phyloP scores from a whole-genome alignment of 345 rosid genomes.

The Capsella bursapastoris region DNA sequence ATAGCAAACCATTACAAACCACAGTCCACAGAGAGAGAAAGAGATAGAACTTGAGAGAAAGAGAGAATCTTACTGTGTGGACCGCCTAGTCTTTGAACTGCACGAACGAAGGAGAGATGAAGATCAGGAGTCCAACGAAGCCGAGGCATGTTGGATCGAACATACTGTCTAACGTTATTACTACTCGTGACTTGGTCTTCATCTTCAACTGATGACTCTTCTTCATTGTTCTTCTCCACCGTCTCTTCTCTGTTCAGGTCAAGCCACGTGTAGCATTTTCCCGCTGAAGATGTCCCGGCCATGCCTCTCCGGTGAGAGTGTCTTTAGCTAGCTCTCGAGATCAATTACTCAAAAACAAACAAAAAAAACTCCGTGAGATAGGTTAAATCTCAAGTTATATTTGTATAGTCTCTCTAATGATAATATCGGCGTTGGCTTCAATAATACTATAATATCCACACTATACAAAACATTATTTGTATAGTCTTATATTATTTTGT shows the following conservation, averaged over 20 bases:
- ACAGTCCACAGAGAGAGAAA: neutral
- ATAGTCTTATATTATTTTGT: slow-evolving; percentile 25
- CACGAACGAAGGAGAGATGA: slow-evolving; percentile 74
- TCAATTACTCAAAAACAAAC: slow-evolving; percentile 17
- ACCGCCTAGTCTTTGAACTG: slow-evolving; percentile 89
- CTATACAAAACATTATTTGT: slow-evolving; percentile 18
- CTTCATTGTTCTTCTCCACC: slow-evolving; percentile 33
- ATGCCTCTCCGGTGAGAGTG: slow-evolving; percentile 21
- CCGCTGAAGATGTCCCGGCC: slow-evolving; percentile 40
- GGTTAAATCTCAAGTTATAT: slow-evolving; percentile 16
- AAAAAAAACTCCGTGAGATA: slow-evolving; percentile 2
- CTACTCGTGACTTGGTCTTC: slow-evolving; percentile 34
- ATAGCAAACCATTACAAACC: slow-evolving; percentile 18
- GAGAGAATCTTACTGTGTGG: slow-evolving; percentile 64
- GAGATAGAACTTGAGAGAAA: neutral
- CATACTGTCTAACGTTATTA: slow-evolving; percentile 63
- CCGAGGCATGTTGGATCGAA: slow-evolving; percentile 76
- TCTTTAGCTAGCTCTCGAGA: neutral
- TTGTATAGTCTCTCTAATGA: slow-evolving; percentile 22
- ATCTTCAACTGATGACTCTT: slow-evolving; percentile 39
- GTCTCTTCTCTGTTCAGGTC: slow-evolving; percentile 55
- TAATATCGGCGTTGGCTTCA: slow-evolving; percentile 26
- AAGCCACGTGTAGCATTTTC: slow-evolving; percentile 43
- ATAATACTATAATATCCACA: slow-evolving; percentile 1
- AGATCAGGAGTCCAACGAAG: slow-evolving; percentile 92